Evolutionary conservation across 371 early-diverging fungal species (phyloP).

Genomic region (Chytridium lagenaria): DNA sequence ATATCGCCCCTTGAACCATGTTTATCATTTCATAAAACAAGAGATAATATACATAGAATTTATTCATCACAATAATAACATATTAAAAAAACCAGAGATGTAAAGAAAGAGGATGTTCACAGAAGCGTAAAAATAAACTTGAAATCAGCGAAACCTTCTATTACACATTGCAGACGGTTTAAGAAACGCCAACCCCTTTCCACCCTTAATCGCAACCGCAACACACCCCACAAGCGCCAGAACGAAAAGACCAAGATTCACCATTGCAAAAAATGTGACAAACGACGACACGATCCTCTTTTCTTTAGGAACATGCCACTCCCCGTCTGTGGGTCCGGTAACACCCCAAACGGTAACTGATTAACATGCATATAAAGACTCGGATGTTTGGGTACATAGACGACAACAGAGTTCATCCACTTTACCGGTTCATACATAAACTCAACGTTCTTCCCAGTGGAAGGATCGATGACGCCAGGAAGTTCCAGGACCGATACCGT

Average conservation of each 20-base stretch:
- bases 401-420: not conserved
- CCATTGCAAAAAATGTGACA: not conserved
- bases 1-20: too few species aligned
- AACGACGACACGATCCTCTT: not conserved
- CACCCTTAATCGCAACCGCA: not conserved
- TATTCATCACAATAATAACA: too few species aligned
- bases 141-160: too few species aligned
- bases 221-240: not conserved
- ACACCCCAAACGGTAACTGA: slow-evolving; percentile 1
- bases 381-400: not conserved
- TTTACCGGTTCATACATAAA: not conserved
- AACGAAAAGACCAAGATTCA: not conserved
- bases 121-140: too few species aligned
- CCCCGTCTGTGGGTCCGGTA: not conserved
- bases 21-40: too few species aligned
- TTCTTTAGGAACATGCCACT: not conserved
- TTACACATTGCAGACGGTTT: too few species aligned
- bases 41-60: too few species aligned
- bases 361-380: not conserved
- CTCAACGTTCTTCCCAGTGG: not conserved
- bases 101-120: too few species aligned
- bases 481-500: not conserved
- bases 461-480: not conserved
- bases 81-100: too few species aligned
- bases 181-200: too few species aligned